These are phyloP conservation scores for Fistulifera solaris DNA, from an alignment of 108 stramenopile species.

Conservation along the genomic window DNA sequence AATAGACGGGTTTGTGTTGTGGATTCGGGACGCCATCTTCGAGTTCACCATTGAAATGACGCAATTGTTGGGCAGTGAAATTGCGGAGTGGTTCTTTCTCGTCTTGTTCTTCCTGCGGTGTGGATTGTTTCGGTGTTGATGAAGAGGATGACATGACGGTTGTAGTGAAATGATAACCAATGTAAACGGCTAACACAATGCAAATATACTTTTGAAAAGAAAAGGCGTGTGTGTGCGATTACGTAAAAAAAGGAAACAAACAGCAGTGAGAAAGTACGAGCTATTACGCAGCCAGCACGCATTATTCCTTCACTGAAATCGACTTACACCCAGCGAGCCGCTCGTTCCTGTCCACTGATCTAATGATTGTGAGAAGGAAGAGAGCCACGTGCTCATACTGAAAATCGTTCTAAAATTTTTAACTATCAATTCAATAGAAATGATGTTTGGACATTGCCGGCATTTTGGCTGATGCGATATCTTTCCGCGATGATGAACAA, in stretches of 20 bases:
- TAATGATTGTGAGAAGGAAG: slow-evolving; percentile 4
- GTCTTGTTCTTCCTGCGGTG: slow-evolving; percentile 30
- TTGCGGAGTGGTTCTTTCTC: slow-evolving; percentile 66
- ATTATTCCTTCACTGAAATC: not conserved
- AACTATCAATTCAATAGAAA: too few relatives aligned
- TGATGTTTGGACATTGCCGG: too few relatives aligned
- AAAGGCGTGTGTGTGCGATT: too few relatives aligned
- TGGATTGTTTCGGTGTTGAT: not conserved
- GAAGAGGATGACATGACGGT: not conserved
- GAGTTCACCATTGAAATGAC: slow-evolving; percentile 63
- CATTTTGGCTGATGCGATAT: too few relatives aligned
- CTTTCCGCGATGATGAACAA: too few relatives aligned
- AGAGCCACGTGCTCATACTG: not conserved
- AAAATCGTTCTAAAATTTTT: too few relatives aligned
- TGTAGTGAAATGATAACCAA: not conserved
- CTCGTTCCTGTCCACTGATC: slow-evolving; percentile 26
- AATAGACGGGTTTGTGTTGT: slow-evolving; percentile 84
- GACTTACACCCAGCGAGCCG: slow-evolving; percentile 37
- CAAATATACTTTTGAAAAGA: too few relatives aligned
- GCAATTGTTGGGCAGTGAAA: slow-evolving; percentile 72
- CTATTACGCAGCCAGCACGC: too few relatives aligned
- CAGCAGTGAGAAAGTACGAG: too few relatives aligned
- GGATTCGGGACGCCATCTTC: slow-evolving; percentile 44
- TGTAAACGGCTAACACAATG: too few relatives aligned
- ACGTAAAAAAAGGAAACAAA: too few relatives aligned